A percentile compares a stretch with the other conserved stretches of the same genome.
Evolutionary conservation across 768 basidiomycete species (phyloP).

Genomic region (Hygrophorus pudorinus): DNA sequence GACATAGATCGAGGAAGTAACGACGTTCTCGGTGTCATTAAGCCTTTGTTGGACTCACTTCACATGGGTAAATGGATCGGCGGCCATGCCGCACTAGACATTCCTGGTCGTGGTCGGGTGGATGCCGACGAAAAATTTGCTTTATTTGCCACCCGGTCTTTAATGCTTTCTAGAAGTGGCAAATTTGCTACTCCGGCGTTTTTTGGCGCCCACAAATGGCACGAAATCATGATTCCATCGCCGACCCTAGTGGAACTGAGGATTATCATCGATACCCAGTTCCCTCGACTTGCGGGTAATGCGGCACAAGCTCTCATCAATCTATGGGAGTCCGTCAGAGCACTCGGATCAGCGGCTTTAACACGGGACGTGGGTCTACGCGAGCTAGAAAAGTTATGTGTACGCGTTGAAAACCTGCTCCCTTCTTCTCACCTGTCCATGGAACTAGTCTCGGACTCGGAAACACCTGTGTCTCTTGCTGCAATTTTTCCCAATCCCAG

Average conservation of each 20-base stretch:
- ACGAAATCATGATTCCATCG: slow-evolving; percentile 52
- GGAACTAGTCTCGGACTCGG: slow-evolving; percentile 26
- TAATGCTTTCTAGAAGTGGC: slow-evolving; percentile 34
- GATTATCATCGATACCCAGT: slow-evolving; percentile 58
- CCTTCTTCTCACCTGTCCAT: slow-evolving; percentile 36
- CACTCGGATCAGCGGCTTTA: slow-evolving; percentile 39
- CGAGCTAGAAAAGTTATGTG: slow-evolving; percentile 79
- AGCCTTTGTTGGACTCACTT: slow-evolving; percentile 73
- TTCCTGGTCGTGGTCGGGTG: slow-evolving; percentile 67
- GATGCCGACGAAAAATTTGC: slow-evolving; percentile 73
- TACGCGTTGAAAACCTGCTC: slow-evolving; percentile 54
- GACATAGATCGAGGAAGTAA: slow-evolving; percentile 86
- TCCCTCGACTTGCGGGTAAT: slow-evolving; percentile 45
- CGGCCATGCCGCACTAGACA: slow-evolving; percentile 51
- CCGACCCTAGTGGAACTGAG: slow-evolving; percentile 61
- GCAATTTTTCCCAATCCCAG: slow-evolving; percentile 58
- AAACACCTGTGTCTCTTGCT: slow-evolving; percentile 22
- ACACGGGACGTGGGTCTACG: slow-evolving; percentile 60
- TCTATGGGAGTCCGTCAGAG: slow-evolving; percentile 59
- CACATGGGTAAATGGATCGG: slow-evolving; percentile 68
- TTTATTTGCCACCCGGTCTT: slow-evolving; percentile 82
- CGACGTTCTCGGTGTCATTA: slow-evolving; percentile 82
- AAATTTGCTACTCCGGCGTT: slow-evolving; percentile 55
- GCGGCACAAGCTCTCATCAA: slow-evolving; percentile 43
- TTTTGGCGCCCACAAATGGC: slow-evolving; percentile 79